Base-by-base conservation (phyloP, 2,329 filamentous ascomycete species). In the Ceratocystis huliohia region DNA sequence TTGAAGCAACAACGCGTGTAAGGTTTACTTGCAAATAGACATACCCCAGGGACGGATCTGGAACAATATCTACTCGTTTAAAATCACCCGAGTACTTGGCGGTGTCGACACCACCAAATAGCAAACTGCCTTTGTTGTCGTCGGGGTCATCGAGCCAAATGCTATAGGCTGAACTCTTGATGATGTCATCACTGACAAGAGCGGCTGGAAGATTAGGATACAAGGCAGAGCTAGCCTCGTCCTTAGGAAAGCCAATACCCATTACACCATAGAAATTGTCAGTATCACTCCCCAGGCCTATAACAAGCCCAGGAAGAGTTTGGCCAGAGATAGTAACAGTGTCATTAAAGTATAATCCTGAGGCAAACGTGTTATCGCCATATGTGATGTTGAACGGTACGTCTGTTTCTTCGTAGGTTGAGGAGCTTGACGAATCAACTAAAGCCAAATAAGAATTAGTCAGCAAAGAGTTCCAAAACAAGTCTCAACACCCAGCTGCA, bases 71-170 rank as follows among this genome's bases (percentile, higher is more conserved):
- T 33, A 91, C 78, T 5, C 80, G 82, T 59, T 80, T 79, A 41
- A 92, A 78, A 1, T 82, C 74, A 61, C 88, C 88, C 0, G 78
- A 73, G 75, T 85, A 94, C 73, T 92, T 92, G 68, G 81, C 82
- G 0, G 84, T 88, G 73, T 93, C 88, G 67, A 92, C 84, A n/a
- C 88, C 89, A 48, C 89, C 89, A 70, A 93, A 94, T 1, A 93
- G 78, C 68, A 93, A 86, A 70, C 78, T 87, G 45, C 89, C 89
- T 1, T 81, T 85, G 68, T 80, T 85, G 0, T 88, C 75, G 67
- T 78, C 78, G 8, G 82, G 73, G 65, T 84, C 81, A 70, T 84
- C 84, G 65, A 84, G 76, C 86, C 86, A 90, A 25, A 91, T 75
- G 67, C 86, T 89, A 75, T 89, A 91, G 1, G 87, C 86, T 50